A percentile compares a stretch with the other conserved stretches of the same genome.
phyloP scores from a whole-genome alignment of 2,329 filamentous ascomycete species.

The Aspergillus brasiliensis region DNA sequence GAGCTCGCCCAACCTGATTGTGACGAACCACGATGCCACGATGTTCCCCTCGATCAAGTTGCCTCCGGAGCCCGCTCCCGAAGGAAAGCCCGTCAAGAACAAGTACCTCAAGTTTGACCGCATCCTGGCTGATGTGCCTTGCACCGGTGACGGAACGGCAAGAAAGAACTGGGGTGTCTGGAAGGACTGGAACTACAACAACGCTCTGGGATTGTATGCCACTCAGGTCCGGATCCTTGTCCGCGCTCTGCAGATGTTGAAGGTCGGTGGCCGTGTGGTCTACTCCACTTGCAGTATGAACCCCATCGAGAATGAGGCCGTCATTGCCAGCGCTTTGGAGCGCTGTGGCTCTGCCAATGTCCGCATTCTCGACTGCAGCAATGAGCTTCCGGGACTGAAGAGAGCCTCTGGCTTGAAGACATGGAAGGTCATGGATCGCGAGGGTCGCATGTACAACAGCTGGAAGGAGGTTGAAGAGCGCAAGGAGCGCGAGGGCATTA shows the following conservation, averaged over 20 bases:
- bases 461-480: slow-evolving; percentile 80
- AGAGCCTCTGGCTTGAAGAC: slow-evolving; percentile 73
- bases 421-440: slow-evolving; percentile 93
- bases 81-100: slow-evolving; percentile 57
- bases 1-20: slow-evolving; percentile 92
- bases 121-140: slow-evolving; percentile 94
- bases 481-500: slow-evolving; percentile 62
- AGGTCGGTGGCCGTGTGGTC: slow-evolving; percentile 89
- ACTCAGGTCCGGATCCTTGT: slow-evolving; percentile 90
- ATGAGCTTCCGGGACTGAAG: slow-evolving; percentile 74
- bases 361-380: slow-evolving; percentile 78
- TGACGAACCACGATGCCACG: slow-evolving; percentile 97
- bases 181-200: slow-evolving; percentile 91
- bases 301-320: slow-evolving; percentile 94
- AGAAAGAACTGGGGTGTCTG: slow-evolving; percentile 93
- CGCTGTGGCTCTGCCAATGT: slow-evolving; percentile 82
- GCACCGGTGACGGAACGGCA: slow-evolving; percentile 90
- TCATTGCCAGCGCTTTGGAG: slow-evolving; percentile 83
- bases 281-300: slow-evolving; percentile 99
- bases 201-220: slow-evolving; percentile 80
- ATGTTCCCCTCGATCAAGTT: slow-evolving; percentile 91
- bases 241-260: slow-evolving; percentile 91
- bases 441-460: slow-evolving; percentile 73
- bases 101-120: slow-evolving; percentile 95
- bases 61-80: slow-evolving; percentile 58